Conservation (phyloP, 306 rosid species). For the Mucuna pruriens region DNA sequence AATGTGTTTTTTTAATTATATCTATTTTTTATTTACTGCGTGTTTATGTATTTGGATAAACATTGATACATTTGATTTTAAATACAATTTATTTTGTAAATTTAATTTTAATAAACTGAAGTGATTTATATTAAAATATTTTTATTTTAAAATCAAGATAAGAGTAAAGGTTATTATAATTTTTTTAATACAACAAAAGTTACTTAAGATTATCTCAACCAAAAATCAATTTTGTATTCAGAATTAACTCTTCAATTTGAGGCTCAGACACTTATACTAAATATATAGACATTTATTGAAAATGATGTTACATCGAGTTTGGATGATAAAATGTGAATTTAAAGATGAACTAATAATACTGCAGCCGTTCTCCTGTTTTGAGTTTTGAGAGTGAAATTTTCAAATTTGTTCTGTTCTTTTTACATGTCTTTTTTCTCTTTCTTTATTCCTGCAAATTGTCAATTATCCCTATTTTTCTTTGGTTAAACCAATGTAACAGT, state of each 20-base stretch:
- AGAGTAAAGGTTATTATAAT: background rate
- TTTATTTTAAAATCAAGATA: background rate
- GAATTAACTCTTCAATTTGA: too few relatives aligned
- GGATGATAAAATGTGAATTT: background rate
- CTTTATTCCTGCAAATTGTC: background rate
- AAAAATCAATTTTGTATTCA: background rate
- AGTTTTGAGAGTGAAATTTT: background rate
- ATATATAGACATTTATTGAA: too few relatives aligned
- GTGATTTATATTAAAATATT: background rate
- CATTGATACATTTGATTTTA: background rate
- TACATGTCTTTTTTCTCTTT: background rate
- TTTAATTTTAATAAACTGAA: background rate
- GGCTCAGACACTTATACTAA: too few relatives aligned
- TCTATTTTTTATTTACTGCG: background rate
- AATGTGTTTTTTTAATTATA: background rate
- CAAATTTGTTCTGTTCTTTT: background rate
- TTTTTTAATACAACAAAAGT: background rate
- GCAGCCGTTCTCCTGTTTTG: slow-evolving; percentile 1
- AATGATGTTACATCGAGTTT: too few relatives aligned
- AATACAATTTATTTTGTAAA: background rate
- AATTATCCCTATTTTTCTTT: background rate
- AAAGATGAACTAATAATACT: background rate
- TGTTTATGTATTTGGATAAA: background rate
- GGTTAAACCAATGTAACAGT: slow-evolving; percentile 43
- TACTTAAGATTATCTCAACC: background rate